A percentile compares a stretch with the other conserved stretches of the same genome.
Conservation (phyloP, 202 grass and related monocot species). For the Tripidium arundinaceum region DNA sequence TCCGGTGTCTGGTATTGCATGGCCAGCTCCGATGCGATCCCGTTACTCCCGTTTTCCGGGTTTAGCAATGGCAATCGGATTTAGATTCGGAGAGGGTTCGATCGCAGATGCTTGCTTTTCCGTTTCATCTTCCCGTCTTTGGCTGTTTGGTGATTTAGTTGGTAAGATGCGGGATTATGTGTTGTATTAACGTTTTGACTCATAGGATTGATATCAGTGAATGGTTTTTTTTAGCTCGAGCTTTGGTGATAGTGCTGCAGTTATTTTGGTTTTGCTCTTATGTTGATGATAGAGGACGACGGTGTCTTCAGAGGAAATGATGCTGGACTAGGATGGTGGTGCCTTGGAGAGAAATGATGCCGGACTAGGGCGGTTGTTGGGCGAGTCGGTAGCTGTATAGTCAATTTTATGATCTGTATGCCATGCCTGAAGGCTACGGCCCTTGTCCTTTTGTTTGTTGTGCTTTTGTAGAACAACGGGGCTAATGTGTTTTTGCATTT, state of each 20-base stretch:
- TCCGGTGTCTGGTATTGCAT: constrained; percentile 5
- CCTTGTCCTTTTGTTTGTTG: constrained; percentile 24
- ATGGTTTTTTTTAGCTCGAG: too few species aligned
- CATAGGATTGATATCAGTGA: too few species aligned
- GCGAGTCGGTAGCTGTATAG: constrained; percentile 31
- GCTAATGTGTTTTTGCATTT: not conserved
- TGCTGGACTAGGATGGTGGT: not conserved
- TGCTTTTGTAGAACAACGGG: not conserved
- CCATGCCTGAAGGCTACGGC: not conserved
- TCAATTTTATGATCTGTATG: constrained; percentile 26
- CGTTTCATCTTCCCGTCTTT: not conserved
- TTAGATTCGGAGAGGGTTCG: constrained; percentile 26
- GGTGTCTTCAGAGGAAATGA: not conserved
- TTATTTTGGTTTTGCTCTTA: not conserved
- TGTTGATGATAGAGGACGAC: not conserved
- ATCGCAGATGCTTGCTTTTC: constrained; percentile 17
- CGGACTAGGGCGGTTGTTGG: constrained; percentile 21
- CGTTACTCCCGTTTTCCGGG: not conserved
- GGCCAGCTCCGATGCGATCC: constrained; percentile 33
- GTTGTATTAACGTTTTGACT: constrained; percentile 36
- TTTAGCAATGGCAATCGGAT: constrained; percentile 42
- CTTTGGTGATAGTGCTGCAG: not conserved
- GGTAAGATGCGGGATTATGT: constrained; percentile 26
- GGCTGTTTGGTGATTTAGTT: constrained; percentile 31
- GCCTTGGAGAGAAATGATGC: constrained; percentile 22